A percentile compares a stretch with the other conserved stretches of the same genome.
Evolutionary conservation across 2,329 filamentous ascomycete genomes (phyloP).

Genomic region (Pseudohalonectria lignicola): DNA sequence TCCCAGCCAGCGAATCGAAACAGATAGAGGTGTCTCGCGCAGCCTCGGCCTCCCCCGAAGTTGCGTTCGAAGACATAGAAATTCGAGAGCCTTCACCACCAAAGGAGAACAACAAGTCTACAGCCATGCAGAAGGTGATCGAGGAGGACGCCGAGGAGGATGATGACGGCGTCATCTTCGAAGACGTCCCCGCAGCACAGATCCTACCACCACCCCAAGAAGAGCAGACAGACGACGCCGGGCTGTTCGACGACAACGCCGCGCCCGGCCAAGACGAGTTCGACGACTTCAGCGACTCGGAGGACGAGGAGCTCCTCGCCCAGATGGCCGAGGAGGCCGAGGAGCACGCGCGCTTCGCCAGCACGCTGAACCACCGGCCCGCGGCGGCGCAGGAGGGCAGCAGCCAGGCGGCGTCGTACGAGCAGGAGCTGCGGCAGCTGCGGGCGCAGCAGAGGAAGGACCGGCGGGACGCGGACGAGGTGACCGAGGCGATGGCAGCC

Average conservation of each 20-base stretch:
- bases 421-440: conserved; percentile 74
- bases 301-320: conserved; percentile 80
- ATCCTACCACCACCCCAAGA: background rate
- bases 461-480: conserved; percentile 88
- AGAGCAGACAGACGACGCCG: background rate
- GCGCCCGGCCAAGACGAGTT: conserved; percentile 51
- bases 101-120: too few relatives aligned
- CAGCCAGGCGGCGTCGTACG: conserved; percentile 47
- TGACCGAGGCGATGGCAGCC: conserved; percentile 88
- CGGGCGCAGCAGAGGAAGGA: conserved; percentile 96
- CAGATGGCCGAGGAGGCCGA: conserved; percentile 85
- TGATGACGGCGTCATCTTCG: conserved; percentile 9
- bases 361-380: conserved; percentile 60
- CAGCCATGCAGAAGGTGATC: too few relatives aligned
- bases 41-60: conserved; percentile 11
- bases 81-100: too few relatives aligned
- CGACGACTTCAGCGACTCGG: conserved; percentile 70
- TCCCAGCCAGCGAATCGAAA: too few relatives aligned
- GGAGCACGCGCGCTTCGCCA: conserved; percentile 88
- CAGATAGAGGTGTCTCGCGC: background rate
- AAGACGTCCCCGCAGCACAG: conserved; percentile 2
- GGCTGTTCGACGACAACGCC: conserved; percentile 17
- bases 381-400: conserved; percentile 49
- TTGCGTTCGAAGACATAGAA: conserved; percentile 25
- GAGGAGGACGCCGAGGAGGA: conserved; percentile 8